These are phyloP conservation scores for Aschersonia sp. DNA, from an alignment of 2,329 filamentous ascomycete genomes.

Conservation along the genomic window DNA sequence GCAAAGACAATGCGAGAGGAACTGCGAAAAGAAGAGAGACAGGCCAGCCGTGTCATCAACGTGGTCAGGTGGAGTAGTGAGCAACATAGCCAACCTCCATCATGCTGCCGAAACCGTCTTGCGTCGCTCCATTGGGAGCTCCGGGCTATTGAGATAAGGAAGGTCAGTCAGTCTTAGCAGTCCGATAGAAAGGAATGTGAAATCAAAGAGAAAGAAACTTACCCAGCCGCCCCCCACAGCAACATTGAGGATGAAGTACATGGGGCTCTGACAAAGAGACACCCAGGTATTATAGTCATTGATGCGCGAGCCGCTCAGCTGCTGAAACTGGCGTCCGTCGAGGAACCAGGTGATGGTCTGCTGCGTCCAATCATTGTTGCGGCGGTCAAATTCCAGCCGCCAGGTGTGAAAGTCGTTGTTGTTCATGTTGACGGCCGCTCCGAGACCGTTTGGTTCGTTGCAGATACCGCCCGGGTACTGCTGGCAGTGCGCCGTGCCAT, in stretches of 20 bases:
- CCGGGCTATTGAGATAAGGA: slow-evolving; percentile 25
- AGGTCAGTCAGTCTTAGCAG: slow-evolving; percentile 1
- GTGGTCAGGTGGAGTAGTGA: slow-evolving; percentile 15
- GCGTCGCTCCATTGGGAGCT: slow-evolving; percentile 28
- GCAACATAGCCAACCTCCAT: slow-evolving; percentile 39
- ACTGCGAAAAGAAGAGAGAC: not conserved
- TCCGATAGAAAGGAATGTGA: not conserved
- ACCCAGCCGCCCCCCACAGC: slow-evolving; percentile 40
- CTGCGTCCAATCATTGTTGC: slow-evolving; percentile 24
- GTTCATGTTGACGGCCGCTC: slow-evolving; percentile 18
- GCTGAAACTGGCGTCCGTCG: slow-evolving; percentile 28
- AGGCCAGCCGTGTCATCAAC: not conserved
- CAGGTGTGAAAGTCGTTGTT: slow-evolving; percentile 32
- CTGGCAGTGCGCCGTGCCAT: slow-evolving; percentile 39
- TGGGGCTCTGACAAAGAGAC: slow-evolving; percentile 30
- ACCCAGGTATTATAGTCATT: slow-evolving; percentile 31
- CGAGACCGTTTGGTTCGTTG: slow-evolving; percentile 32
- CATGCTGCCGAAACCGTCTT: slow-evolving; percentile 28
- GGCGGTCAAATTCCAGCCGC: slow-evolving; percentile 34
- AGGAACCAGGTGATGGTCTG: slow-evolving; percentile 37
- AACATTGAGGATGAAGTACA: slow-evolving; percentile 39
- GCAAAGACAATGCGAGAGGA: not conserved
- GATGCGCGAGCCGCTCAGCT: slow-evolving; percentile 28
- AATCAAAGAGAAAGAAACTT: slow-evolving; percentile 12
- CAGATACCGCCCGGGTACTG: slow-evolving; percentile 28